Conservation (phyloP, 164 flowering plant genomes). For the Tinospora cordifolia region DNA sequence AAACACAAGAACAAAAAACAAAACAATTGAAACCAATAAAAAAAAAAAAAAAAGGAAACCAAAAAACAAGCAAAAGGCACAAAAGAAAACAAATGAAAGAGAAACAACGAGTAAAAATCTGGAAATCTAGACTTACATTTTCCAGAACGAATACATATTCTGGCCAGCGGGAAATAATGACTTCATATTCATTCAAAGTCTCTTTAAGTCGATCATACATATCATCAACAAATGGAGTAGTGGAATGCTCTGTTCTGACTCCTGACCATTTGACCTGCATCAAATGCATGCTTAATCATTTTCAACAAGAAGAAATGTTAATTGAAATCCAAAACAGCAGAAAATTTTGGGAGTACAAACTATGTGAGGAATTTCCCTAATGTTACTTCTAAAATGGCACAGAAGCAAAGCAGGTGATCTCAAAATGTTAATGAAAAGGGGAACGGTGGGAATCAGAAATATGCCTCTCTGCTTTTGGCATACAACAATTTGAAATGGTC, state of each 20-base stretch:
- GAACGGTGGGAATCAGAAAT: neutral
- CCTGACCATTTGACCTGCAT: slow-evolving; percentile 96
- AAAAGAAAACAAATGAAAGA: neutral
- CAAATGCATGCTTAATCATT: neutral
- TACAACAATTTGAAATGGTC: neutral
- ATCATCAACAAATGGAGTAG: slow-evolving; percentile 91
- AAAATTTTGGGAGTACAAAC: neutral
- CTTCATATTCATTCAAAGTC: slow-evolving; percentile 67
- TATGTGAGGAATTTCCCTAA: neutral
- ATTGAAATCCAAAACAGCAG: neutral
- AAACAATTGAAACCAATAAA: neutral
- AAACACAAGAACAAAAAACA: too few relatives aligned
- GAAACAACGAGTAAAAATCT: neutral
- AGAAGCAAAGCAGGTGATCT: neutral
- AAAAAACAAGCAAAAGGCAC: too few relatives aligned
- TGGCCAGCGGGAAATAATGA: slow-evolving; percentile 91
- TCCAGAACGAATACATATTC: slow-evolving; percentile 75
- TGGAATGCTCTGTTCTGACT: slow-evolving; percentile 73
- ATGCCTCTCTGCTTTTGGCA: neutral
- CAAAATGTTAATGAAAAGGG: neutral
- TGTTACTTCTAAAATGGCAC: neutral
- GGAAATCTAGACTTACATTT: slow-evolving; percentile 44
- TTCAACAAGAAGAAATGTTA: neutral
- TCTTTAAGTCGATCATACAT: slow-evolving; percentile 80
- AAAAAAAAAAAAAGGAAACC: too few relatives aligned